These are phyloP conservation scores for Gossypium trilobum DNA, from an alignment of 441 rosid genomes.

Conservation along the genomic window DNA sequence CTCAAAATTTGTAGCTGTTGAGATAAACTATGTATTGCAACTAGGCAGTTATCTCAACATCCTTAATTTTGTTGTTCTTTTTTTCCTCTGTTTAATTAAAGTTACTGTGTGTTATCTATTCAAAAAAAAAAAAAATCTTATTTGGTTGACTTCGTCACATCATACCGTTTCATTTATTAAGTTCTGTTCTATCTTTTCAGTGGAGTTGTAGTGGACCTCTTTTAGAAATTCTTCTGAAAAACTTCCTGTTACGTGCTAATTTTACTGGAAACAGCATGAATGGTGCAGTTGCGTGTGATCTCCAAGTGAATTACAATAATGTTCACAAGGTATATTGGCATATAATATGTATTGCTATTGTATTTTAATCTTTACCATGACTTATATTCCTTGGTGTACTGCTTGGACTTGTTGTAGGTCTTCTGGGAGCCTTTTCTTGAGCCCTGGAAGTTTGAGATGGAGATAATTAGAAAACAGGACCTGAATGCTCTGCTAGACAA, in stretches of 20 bases:
- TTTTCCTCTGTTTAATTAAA: background rate
- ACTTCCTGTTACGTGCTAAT: conserved; percentile 36
- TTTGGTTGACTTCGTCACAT: background rate
- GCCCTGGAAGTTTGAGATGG: conserved; percentile 72
- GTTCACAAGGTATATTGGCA: conserved; percentile 58
- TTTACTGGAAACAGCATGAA: conserved; percentile 41
- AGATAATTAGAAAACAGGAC: conserved; percentile 42
- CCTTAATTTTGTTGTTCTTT: background rate
- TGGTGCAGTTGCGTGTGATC: conserved; percentile 46
- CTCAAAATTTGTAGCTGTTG: background rate
- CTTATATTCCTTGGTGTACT: conserved; percentile 20
- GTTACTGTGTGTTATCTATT: background rate
- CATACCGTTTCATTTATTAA: conserved; percentile 1
- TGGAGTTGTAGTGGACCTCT: conserved; percentile 84
- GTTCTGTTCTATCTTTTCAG: conserved; percentile 31
- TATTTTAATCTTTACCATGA: conserved; percentile 11
- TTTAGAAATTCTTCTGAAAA: conserved; percentile 54
- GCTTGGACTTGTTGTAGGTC: conserved; percentile 41
- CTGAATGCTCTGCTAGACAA: conserved; percentile 44
- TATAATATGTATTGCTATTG: background rate
- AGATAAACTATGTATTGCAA: background rate
- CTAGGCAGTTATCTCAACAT: background rate
- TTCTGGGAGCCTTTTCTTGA: conserved; percentile 89
- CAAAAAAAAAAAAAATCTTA: background rate
- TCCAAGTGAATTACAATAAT: conserved; percentile 79